phyloP scores from a whole-genome alignment of 73 alveolate genomes.

The Paramecium tetraurelia region DNA sequence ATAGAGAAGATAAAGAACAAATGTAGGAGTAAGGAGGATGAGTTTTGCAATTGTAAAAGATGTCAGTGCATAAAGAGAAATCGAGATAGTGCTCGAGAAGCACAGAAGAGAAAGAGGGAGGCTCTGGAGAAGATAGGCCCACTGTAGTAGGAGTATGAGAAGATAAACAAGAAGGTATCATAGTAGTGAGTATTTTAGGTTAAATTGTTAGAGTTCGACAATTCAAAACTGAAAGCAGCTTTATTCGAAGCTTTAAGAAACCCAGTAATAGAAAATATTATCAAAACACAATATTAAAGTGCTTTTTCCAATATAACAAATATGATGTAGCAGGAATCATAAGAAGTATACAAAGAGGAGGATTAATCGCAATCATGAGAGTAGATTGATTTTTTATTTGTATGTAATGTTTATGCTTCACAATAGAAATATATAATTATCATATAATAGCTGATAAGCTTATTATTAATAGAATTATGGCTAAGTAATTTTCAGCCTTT shows the following conservation, averaged over 20 bases:
- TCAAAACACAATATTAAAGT: background rate
- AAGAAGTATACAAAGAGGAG: background rate
- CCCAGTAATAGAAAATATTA: background rate
- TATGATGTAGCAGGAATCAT: background rate
- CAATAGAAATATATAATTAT: background rate
- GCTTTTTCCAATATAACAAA: background rate
- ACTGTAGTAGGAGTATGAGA: background rate
- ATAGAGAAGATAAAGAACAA: background rate
- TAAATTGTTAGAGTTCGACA: background rate
- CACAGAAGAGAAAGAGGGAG: slow-evolving; percentile 9
- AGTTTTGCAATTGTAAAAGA: slow-evolving; percentile 26
- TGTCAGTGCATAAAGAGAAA: slow-evolving; percentile 24
- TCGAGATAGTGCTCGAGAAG: slow-evolving; percentile 37
- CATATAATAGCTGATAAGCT: background rate
- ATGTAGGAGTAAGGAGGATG: slow-evolving; percentile 27
- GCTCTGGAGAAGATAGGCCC: slow-evolving; percentile 24
- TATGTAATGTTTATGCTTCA: background rate
- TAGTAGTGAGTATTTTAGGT: background rate
- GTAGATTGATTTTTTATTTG: background rate
- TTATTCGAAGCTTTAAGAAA: background rate
- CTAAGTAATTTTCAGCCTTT: too few relatives aligned
- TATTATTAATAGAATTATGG: background rate
- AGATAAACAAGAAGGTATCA: background rate
- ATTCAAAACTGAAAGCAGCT: background rate
- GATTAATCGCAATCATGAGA: background rate